phyloP scores from a whole-genome alignment of 805 yeast genomes.

The Candida taoyuanica region DNA sequence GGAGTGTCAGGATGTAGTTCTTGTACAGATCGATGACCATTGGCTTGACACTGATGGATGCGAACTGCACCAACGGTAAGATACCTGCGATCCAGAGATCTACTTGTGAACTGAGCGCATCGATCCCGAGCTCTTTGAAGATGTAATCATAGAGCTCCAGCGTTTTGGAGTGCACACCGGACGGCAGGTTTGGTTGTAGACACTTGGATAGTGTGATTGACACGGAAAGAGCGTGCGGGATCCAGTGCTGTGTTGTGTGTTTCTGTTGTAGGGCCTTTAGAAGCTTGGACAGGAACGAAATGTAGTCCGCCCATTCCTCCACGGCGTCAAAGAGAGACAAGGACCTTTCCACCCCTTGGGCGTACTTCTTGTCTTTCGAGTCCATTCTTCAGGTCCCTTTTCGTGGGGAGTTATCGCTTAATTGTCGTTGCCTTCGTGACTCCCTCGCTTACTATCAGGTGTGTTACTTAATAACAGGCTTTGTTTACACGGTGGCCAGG shows the following conservation, averaged over 20 bases:
- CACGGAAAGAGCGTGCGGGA: constrained; percentile 66
- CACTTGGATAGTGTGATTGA: constrained; percentile 75
- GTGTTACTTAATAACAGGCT: neutral
- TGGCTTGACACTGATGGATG: constrained; percentile 85
- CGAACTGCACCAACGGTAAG: constrained; percentile 83
- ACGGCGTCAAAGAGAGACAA: constrained; percentile 72
- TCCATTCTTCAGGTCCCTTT: constrained; percentile 27
- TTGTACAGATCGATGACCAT: constrained; percentile 61
- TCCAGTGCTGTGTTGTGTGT: constrained; percentile 41
- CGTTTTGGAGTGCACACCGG: constrained; percentile 93
- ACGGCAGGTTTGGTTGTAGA: constrained; percentile 75
- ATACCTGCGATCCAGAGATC: constrained; percentile 88
- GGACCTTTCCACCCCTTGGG: constrained; percentile 66
- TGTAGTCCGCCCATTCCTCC: constrained; percentile 98
- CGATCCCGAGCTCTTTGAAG: constrained; percentile 57
- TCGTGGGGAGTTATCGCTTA: neutral
- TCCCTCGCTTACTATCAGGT: no score
- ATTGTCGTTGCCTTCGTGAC: no score
- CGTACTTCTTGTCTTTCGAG: constrained; percentile 65
- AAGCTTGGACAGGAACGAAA: constrained; percentile 77
- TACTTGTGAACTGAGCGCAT: constrained; percentile 50
- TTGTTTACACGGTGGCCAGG: constrained; percentile 3
- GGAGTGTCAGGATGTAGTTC: constrained; percentile 48
- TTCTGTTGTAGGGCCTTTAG: constrained; percentile 61
- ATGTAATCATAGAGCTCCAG: constrained; percentile 70